Evolutionary conservation across 208 protist species (phyloP), one percentile per base, ranked within the genome.

Genomic region (Acanthamoeba royreba): DNA sequence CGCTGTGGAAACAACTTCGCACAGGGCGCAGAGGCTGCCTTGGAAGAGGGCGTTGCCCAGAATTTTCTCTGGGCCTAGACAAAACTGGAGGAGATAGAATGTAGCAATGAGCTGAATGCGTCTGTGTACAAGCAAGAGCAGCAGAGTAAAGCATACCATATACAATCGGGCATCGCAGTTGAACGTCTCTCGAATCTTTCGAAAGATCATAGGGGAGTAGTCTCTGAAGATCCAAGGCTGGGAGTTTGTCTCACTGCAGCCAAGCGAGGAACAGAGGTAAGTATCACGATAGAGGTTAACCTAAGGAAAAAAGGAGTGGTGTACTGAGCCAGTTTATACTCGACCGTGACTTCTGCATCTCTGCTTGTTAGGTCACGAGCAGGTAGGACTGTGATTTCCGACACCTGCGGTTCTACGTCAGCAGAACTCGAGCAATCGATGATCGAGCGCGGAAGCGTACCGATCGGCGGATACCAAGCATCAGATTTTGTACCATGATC

Each of bases 1-100:
- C 0, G 77, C 92, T 42, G 92, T 94, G 19, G 92, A 94, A 5
- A 94, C 92, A n/a, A 94, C 92, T 25, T 94, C 92, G 45, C 81
- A 86, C 31, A 94, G 83, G 9, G 92, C 81, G 52, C 77, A 94
- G 38, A 94, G 74, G 28, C 74, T 94, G 42, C 92, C 92, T 28
- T 81, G 47, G 40, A 94, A 89, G 3, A 94, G 61, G 28, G 81
- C 77, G n/a, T 94, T 94, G 38, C 92, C 92, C 72, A 94, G 25
- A 66, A 94, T 61, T 43, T 77, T 61, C 77, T 94, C 92, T 0
- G 81, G 92, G 25, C 92, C 92, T 49, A 94, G 66, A 69, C 77
- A 94, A 94, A 90, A 94, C 92, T 94, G 58, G 35, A n/a, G 72
- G 31, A 31, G 43, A 83, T 17, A 0, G 25, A 45, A 52, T 46